These are phyloP conservation scores for Monilinia fructigena DNA, from an alignment of 2,329 filamentous ascomycete species.

Conservation along the genomic window DNA sequence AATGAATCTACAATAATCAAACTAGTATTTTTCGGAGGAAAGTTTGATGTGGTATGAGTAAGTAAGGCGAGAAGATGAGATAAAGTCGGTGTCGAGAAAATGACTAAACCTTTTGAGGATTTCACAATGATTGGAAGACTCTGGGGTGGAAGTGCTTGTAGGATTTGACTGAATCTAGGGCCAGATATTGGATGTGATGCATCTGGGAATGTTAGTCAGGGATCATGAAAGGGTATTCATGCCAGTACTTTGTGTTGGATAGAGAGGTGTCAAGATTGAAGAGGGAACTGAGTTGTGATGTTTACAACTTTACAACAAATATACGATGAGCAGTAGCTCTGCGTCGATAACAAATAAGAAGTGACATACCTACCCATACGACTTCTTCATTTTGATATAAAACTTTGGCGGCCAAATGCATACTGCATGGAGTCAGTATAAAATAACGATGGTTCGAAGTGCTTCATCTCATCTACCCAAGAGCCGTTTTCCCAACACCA, in stretches of 20 bases:
- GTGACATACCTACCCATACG: constrained; percentile 72
- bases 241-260: neutral
- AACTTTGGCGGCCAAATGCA: constrained; percentile 66
- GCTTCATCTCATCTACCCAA: constrained; percentile 48
- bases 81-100: constrained; percentile 56
- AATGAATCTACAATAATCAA: constrained; percentile 77
- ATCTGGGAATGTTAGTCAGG: constrained; percentile 32
- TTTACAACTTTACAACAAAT: neutral
- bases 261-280: neutral
- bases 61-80: constrained; percentile 71
- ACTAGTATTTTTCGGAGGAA: constrained; percentile 61
- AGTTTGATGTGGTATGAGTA: constrained; percentile 60
- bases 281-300: neutral
- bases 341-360: neutral
- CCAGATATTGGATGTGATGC: constrained; percentile 45
- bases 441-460: neutral
- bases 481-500: constrained; percentile 78
- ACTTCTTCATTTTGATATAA: constrained; percentile 61
- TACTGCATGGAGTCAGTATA: constrained; percentile 47
- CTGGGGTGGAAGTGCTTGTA: constrained; percentile 34
- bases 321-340: neutral
- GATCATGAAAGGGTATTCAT: no score
- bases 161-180: constrained; percentile 49
- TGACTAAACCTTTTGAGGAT: constrained; percentile 60
- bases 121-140: neutral